phyloP scores from a whole-genome alignment of 495 filamentous ascomycete genomes.

The Amphirosellinia nigrospora region DNA sequence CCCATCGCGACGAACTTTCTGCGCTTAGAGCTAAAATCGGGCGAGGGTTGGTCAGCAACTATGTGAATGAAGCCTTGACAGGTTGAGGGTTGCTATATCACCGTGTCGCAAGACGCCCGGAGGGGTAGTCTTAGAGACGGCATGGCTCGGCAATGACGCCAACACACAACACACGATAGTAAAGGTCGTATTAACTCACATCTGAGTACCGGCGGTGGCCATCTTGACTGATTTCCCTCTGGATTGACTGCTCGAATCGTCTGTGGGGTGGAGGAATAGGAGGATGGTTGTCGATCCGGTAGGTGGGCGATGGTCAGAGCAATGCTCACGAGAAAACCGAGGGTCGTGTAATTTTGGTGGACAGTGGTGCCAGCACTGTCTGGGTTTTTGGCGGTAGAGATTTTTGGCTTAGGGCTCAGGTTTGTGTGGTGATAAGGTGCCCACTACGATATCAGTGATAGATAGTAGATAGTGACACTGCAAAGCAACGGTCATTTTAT shows the following conservation, averaged over 20 bases:
- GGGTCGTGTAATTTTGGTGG: constrained; percentile 28
- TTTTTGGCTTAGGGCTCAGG: constrained; percentile 40
- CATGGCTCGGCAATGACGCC: not conserved
- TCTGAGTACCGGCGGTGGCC: constrained; percentile 58
- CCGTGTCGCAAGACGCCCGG: not conserved
- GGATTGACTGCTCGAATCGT: constrained; percentile 34
- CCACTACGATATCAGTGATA: constrained; percentile 1
- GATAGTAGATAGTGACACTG: not conserved
- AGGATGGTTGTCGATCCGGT: constrained; percentile 27
- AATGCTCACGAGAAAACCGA: constrained; percentile 29
- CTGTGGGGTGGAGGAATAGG: constrained; percentile 26
- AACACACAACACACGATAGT: constrained; percentile 20
- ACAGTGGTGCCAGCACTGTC: constrained; percentile 32
- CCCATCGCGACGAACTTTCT: constrained; percentile 99
- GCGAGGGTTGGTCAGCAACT: constrained; percentile 28
- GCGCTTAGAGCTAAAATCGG: constrained; percentile 81
- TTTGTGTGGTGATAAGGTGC: constrained; percentile 37
- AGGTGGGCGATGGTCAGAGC: constrained; percentile 28
- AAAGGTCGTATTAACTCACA: constrained; percentile 52
- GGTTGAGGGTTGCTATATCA: not conserved
- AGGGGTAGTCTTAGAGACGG: constrained; percentile 13
- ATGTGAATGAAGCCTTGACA: not conserved
- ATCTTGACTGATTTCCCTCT: constrained; percentile 51
- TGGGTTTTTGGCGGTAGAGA: constrained; percentile 29
- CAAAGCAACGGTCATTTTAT: not conserved